These are phyloP conservation scores for thale cress (Arabidopsis thaliana) DNA, from an alignment of 345 rosid genomes.

Conservation along the genomic window TAIR10.1 NC_003074.8:23108501-23109000, in stretches of 20 bases:
- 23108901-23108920: too few relatives aligned
- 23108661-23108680: conserved; percentile 19
- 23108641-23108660: conserved; percentile 45
- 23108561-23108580: not conserved
- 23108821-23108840: not conserved
- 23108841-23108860: too few relatives aligned
- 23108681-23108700: conserved; percentile 13
- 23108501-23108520: not conserved
- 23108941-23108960: too few relatives aligned
- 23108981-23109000: too few relatives aligned
- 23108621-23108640: conserved; percentile 5
- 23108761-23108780: conserved; percentile 25
- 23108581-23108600: not conserved
- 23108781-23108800: conserved; percentile 21
- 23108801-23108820: not conserved
- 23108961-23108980: too few relatives aligned
- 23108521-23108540: not conserved
- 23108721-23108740: conserved; percentile 17
- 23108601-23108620: not conserved
- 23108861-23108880: too few relatives aligned
- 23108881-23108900: too few relatives aligned
- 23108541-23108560: not conserved
- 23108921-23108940: too few relatives aligned
- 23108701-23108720: conserved; percentile 27
- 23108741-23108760: not conserved